These are phyloP conservation scores for Sporisorium reilianum DNA, from an alignment of 1,284 basidiomycete genomes.

Conservation along the genomic window DNA sequence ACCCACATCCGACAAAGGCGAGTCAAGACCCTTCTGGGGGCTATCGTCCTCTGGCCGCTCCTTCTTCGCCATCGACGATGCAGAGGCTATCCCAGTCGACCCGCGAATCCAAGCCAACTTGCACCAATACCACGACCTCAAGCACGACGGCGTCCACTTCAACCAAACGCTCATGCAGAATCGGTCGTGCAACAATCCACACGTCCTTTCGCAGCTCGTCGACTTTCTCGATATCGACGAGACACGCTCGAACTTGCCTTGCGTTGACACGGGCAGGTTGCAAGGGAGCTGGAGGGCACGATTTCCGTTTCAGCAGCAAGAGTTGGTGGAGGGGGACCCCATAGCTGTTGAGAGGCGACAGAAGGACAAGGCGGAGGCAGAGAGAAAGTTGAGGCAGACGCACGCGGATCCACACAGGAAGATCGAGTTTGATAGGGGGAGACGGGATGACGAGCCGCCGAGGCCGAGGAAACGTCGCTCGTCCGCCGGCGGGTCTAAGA, in stretches of 20 bases:
- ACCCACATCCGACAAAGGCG: neutral
- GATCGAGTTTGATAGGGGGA: conserved; percentile 10
- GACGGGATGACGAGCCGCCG: neutral
- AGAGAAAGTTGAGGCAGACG: neutral
- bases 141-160: conserved; percentile 84
- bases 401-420: neutral
- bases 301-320: conserved; percentile 17
- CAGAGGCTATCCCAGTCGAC: conserved; percentile 1
- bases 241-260: conserved; percentile 61
- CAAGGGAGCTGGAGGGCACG: conserved; percentile 9
- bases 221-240: conserved; percentile 90
- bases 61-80: neutral
- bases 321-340: conserved; percentile 27
- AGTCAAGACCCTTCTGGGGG: conserved; percentile 21
- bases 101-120: conserved; percentile 72
- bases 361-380: neutral
- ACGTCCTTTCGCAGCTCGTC: conserved; percentile 92
- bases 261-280: conserved; percentile 14
- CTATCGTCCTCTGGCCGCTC: neutral
- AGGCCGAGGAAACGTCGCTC: conserved; percentile 6
- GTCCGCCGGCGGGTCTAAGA: neutral
- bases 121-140: conserved; percentile 77
- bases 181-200: conserved; percentile 91
- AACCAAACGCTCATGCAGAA: conserved; percentile 91
- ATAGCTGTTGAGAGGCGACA: conserved; percentile 4